Evolutionary conservation across 805 yeast genomes (phyloP), one percentile per base, ranked within the genome.

Genomic region (Crinitomyces ghanaensis): DNA sequence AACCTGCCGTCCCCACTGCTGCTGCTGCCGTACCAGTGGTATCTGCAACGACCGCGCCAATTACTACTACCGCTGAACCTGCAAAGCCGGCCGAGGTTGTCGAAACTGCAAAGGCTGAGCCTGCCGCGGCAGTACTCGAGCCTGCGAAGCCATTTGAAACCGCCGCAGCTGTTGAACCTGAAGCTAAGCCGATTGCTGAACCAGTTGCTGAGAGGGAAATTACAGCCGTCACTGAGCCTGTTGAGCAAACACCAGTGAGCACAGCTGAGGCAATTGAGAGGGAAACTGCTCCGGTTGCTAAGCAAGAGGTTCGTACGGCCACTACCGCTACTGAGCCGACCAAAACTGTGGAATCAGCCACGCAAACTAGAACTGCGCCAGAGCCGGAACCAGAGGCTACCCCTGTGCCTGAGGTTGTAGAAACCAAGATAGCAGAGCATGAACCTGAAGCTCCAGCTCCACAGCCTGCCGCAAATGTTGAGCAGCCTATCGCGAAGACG

Each of bases 81-180:
- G 38, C 34, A 28, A 38, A 33, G 6, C 11, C 33, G 6, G 23
- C 33, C 1, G 37, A 23, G 24, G 33, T 23, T 33, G 35, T 22
- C 17, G 40, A 34, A 28, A 27, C 39, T 9, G 29, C 26, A 4
- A 35, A 29, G 9, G 26, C 40, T 11, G 33, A n/a, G 9, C 23
- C 17, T n/a, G n/a, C n/a, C n/a, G n/a, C n/a, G n/a, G n/a, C n/a
- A n/a, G n/a, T n/a, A n/a, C n/a, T n/a, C n/a, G n/a, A n/a, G n/a
- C n/a, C n/a, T n/a, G n/a, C n/a, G n/a, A n/a, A n/a, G n/a, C n/a
- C n/a, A n/a, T n/a, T 19, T 16, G 31, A 32, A 22, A 25, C 18
- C 23, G 14, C 29, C 11, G 35, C 19, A 9, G 35, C 6, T 26
- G 24, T 26, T 16, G 31, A 26, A 19, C 3, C 31, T 17, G 13